Percentiles rank a stretch among this genome's conserved stretches.
Conservation (phyloP, 140 eudicot species). For the Flaveria floridana region DNA sequence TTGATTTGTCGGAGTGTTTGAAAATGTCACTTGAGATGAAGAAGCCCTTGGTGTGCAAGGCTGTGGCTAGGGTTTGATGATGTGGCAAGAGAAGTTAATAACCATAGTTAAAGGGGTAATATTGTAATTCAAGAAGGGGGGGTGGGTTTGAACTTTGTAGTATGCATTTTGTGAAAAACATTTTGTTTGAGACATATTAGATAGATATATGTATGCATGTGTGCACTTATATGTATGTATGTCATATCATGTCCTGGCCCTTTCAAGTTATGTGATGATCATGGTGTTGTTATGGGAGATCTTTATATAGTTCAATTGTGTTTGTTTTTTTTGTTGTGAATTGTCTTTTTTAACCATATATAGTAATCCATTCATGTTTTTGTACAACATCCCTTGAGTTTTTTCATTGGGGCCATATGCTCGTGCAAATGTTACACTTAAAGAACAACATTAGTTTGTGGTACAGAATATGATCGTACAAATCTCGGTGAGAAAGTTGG, state of each 20-base stretch:
- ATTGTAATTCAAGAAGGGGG: constrained; percentile 20
- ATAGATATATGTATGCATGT: constrained; percentile 22
- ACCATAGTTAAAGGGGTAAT: constrained; percentile 29
- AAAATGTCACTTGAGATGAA: constrained; percentile 93
- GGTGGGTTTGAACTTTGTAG: constrained; percentile 15
- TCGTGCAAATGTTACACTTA: not conserved
- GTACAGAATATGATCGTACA: constrained; percentile 10
- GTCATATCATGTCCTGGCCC: constrained; percentile 29
- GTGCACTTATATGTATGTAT: constrained; percentile 26
- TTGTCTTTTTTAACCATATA: constrained; percentile 21
- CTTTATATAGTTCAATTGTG: constrained; percentile 42
- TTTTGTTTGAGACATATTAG: constrained; percentile 30
- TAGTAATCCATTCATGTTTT: constrained; percentile 1
- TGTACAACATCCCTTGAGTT: not conserved
- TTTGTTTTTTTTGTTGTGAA: constrained; percentile 17
- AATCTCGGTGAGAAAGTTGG: constrained; percentile 12
- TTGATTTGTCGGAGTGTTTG: constrained; percentile 77
- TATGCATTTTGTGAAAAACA: constrained; percentile 31
- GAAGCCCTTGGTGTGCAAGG: constrained; percentile 72
- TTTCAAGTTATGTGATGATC: constrained; percentile 34
- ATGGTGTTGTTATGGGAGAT: constrained; percentile 42
- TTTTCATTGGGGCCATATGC: not conserved
- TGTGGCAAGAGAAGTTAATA: constrained; percentile 19
- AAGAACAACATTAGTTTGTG: constrained; percentile 10
- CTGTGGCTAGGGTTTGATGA: constrained; percentile 57